Base-by-base conservation (phyloP, 2,329 filamentous ascomycete species). In the Talaromyces sp. region DNA sequence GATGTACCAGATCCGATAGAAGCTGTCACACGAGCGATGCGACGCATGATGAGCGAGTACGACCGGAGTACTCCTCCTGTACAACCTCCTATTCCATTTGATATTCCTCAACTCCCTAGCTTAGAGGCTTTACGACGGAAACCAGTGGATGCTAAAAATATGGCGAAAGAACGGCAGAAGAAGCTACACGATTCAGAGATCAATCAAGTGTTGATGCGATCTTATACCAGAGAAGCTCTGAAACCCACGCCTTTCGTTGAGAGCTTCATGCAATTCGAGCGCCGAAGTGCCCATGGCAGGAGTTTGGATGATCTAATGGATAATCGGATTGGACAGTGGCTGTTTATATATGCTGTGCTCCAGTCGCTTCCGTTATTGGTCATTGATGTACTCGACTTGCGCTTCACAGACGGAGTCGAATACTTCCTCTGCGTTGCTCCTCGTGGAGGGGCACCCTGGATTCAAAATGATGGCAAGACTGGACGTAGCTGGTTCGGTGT, bases 51-150 rank as follows among this genome's bases (percentile, higher is more conserved):
- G 68, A 89, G 86, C 69, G 94, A 98, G 78, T 97, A 93, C 73
- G 95, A 99, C 74, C 87, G 90, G 66, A 94, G 91, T 9, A 91
- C 89, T 14, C 92, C 94, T 1, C 95, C 95, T 0, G 93, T 98
- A 0, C 86, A 94, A 66, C 95, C 95, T 0, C 92, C 94, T 0
- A 88, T 98, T 63, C 94, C 95, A 0, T 98, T 94, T 73, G 94
- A 98, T 74, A 83, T 92, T 4, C 94, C 95, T 2, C 85, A 89
- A 69, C 78, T 96, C 27, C 94, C 94, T 0, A 85, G 84, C 0
- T 84, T 96, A 71, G 83, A 84, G 37, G 82, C 86, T 1, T 83
- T 92, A 19, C 83, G 89, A 64, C 84, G 86, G 47, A 89, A 87
- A 50, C 83, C 84, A 1, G 82, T 92, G 37, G 85, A 91, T 22